Evolutionary conservation across 2,329 filamentous ascomycete genomes (phyloP), one percentile per base, ranked within the genome.

Genomic region (Cladosporium oxysporum): DNA sequence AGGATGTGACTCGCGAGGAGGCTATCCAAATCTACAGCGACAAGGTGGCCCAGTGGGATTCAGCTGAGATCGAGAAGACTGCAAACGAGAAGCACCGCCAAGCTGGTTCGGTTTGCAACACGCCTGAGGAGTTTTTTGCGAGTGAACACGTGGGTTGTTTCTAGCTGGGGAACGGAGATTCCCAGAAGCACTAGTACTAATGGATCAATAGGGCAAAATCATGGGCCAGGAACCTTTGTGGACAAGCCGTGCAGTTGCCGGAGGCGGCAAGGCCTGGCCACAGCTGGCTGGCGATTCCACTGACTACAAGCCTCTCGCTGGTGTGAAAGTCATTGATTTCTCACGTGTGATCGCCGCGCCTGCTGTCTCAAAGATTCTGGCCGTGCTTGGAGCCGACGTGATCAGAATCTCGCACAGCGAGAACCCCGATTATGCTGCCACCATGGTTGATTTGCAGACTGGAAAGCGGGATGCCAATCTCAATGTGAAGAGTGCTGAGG

Each of bases 1-100:
- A 66, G 21, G 68, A 71, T 41, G 57, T 31, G 26, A 77, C 81
- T 18, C 79, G 79, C 55, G 78, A 77, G 44, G 71, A 79, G 58
- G 79, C 77, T 57, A 77, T 79, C 53, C 75, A 78, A 55, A 67
- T 77, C 16, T 80, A 81, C 35, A 78, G 80, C 66, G 74, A 77
- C n/a, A 77, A 79, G 35, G 79, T 82, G 37, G 78, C 75, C 23
- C 71, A 77, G 53, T 79, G 75, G 57, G 79, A 78, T 23, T 73
- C 71, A 5, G 73, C 76, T 11, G 72, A 81, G 60, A 73, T 81
- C 2, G 79, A 81, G 66, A 37, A 57, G n/a, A 72, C 77, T 52
- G 78, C 79, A 77, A 81, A 81, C 60, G 72, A 73, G 49, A 70
- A 76, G 58, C 78, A 76, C 62, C 77, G 75, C 60, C 79, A 81